These are phyloP conservation scores for Coelastrella sp. DNA, from an alignment of 139 green algal genomes.

Conservation along the genomic window DNA sequence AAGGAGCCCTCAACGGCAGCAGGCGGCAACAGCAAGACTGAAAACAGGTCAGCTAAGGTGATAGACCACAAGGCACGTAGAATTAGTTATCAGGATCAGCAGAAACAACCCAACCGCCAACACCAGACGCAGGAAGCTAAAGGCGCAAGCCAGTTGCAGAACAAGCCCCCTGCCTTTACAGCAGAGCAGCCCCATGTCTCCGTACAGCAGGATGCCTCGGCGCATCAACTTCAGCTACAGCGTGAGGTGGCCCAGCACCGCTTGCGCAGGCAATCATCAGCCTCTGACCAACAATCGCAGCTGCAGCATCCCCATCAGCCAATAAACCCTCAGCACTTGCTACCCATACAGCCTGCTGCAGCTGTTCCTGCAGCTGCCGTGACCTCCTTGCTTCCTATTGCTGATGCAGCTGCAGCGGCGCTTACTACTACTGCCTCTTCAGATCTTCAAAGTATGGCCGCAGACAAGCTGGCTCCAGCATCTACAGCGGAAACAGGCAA, in stretches of 20 bases:
- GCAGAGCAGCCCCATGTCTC: background rate
- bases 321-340: background rate
- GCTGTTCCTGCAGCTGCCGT: background rate
- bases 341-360: too few species aligned
- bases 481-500: background rate
- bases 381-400: background rate
- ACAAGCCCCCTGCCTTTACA: background rate
- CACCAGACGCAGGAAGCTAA: background rate
- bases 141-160: background rate
- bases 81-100: too few species aligned
- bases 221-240: background rate
- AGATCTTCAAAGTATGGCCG: background rate
- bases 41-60: too few species aligned
- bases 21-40: too few species aligned
- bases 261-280: background rate
- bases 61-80: too few species aligned
- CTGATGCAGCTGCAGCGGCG: background rate
- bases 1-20: too few species aligned
- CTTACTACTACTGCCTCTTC: too few species aligned
- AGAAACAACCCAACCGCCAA: too few species aligned
- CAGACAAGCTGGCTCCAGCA: background rate
- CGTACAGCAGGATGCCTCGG: background rate
- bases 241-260: conserved; percentile 7
- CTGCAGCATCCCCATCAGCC: conserved; percentile 4
- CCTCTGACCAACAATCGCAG: background rate